These are phyloP conservation scores for Ascocoryne sarcoides DNA, from an alignment of 2,329 filamentous ascomycete species.

Conservation along the genomic window DNA sequence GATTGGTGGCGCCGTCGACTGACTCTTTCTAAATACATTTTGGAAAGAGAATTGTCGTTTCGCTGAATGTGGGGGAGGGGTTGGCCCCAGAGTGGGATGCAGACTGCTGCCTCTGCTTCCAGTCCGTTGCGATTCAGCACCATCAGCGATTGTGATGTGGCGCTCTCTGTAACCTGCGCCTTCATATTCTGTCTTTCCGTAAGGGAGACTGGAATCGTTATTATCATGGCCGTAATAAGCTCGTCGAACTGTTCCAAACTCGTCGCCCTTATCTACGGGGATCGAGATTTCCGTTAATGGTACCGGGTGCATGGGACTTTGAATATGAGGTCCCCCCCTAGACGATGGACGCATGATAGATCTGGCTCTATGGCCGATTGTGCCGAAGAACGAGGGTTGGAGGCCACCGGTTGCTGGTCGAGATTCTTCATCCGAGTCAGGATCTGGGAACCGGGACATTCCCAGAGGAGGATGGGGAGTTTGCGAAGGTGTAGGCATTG, in stretches of 20 bases:
- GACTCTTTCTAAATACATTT: constrained; percentile 53
- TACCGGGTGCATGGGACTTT: constrained; percentile 51
- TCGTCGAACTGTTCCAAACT: constrained; percentile 28
- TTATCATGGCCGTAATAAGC: constrained; percentile 32
- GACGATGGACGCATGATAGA: constrained; percentile 21
- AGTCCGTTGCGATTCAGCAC: constrained; percentile 8
- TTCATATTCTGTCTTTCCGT: constrained; percentile 37
- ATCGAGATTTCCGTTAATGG: constrained; percentile 53
- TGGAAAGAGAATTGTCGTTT: constrained; percentile 87
- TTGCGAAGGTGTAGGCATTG: constrained; percentile 24
- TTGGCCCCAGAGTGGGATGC: constrained; percentile 35
- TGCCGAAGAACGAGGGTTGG: constrained; percentile 49
- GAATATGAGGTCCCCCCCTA: constrained; percentile 29
- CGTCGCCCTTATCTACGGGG: constrained; percentile 36
- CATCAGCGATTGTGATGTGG: constrained; percentile 40
- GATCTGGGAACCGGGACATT: constrained; percentile 75
- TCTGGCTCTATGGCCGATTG: constrained; percentile 40
- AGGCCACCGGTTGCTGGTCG: constrained; percentile 39
- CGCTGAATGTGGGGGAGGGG: constrained; percentile 51
- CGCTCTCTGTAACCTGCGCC: constrained; percentile 39
- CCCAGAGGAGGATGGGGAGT: constrained; percentile 65
- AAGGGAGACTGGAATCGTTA: constrained; percentile 38
- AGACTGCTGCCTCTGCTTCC: constrained; percentile 17
- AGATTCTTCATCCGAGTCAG: constrained; percentile 48
- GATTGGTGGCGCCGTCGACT: constrained; percentile 2